These are phyloP conservation scores for Primulina tabacum DNA, from an alignment of 257 asterid genomes.

Conservation along the genomic window DNA sequence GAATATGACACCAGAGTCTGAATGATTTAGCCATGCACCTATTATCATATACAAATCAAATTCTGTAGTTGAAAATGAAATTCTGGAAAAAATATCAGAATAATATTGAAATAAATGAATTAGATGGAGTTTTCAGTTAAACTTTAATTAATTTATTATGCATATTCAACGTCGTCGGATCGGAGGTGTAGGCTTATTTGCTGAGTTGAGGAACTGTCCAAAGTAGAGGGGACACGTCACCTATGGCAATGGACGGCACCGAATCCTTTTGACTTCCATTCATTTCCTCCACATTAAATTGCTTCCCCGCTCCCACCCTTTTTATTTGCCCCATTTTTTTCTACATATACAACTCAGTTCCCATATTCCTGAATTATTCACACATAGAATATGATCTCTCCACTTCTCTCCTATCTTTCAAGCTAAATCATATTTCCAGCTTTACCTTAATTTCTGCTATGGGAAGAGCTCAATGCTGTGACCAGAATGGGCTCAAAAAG, in stretches of 20 bases:
- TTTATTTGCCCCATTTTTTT: neutral
- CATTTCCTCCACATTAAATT: neutral
- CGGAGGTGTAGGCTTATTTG: neutral
- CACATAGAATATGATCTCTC: neutral
- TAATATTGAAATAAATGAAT: no score
- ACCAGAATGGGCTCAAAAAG: conserved; percentile 25
- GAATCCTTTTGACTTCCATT: conserved; percentile 24
- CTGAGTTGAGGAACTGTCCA: neutral
- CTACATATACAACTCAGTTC: neutral
- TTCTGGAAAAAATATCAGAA: no score
- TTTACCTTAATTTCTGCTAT: neutral
- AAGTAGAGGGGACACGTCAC: neutral
- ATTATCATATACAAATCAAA: no score
- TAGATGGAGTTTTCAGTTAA: no score
- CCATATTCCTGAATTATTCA: conserved; percentile 1
- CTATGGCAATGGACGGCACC: conserved; percentile 21
- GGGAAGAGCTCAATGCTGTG: conserved; percentile 30
- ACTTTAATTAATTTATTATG: no score
- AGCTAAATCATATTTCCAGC: neutral
- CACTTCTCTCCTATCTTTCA: neutral
- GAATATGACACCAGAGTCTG: no score
- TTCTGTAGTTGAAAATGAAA: no score
- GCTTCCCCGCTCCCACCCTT: neutral
- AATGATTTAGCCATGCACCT: no score
- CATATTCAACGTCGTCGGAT: no score